These are phyloP conservation scores for Sechiopsis laciniata DNA, from an alignment of 306 rosid genomes.

Conservation along the genomic window DNA sequence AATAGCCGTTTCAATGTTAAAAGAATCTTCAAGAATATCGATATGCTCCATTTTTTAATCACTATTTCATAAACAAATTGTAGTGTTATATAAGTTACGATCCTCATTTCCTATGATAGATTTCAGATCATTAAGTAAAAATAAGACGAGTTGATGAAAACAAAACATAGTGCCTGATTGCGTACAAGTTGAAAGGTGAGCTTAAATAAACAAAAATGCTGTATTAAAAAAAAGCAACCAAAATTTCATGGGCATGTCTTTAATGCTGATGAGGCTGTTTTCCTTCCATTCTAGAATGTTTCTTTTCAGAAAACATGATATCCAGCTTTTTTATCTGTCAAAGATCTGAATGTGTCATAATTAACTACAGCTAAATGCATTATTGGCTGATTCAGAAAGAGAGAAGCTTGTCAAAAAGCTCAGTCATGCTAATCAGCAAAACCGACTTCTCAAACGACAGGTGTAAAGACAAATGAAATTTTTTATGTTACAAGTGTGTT, in stretches of 20 bases:
- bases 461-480: slow-evolving; percentile 31
- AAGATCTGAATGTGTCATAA: not conserved
- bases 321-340: not conserved
- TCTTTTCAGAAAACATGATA: not conserved
- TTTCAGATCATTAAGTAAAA: not conserved
- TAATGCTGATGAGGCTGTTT: not conserved
- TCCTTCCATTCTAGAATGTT: slow-evolving; percentile 9
- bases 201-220: not conserved
- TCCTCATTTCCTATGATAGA: not conserved
- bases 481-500: slow-evolving; percentile 13
- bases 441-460: slow-evolving; percentile 89
- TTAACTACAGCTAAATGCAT: slow-evolving; percentile 46
- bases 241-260: not conserved
- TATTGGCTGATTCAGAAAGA: slow-evolving; percentile 71
- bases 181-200: not conserved
- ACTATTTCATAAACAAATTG: not conserved
- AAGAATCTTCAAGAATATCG: not conserved
- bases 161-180: not conserved
- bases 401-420: slow-evolving; percentile 57
- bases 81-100: not conserved
- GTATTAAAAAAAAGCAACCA: not conserved
- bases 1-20: not conserved
- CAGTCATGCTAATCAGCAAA: slow-evolving; percentile 92
- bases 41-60: not conserved
- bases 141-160: not conserved